Conservation (phyloP, 2,329 filamentous ascomycete genomes). For the Arachnomyces sp. region DNA sequence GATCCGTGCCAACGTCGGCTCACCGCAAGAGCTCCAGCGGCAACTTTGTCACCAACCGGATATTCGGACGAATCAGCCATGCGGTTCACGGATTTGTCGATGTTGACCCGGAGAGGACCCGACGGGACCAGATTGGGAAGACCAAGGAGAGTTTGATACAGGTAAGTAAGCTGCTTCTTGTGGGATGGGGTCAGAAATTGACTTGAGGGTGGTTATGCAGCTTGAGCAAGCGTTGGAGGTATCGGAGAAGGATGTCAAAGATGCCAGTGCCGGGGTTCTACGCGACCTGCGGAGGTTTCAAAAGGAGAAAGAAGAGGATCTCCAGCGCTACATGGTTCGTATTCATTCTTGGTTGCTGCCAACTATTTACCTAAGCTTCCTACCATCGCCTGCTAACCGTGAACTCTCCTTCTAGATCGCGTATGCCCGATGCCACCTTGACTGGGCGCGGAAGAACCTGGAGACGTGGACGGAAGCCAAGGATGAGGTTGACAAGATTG, state of each 20-base stretch:
- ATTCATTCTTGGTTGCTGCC: too few species aligned
- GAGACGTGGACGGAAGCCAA: constrained; percentile 90
- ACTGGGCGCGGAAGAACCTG: constrained; percentile 87
- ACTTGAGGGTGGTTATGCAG: too few species aligned
- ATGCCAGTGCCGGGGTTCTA: constrained; percentile 80
- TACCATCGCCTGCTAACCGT: neutral
- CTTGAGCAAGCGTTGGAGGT: constrained; percentile 85
- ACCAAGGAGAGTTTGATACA: constrained; percentile 75
- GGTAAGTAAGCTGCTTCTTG: constrained; percentile 25
- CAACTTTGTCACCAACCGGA: constrained; percentile 85
- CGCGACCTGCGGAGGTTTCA: constrained; percentile 91
- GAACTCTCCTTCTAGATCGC: constrained; percentile 54
- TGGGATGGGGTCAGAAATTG: too few species aligned
- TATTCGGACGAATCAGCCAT: constrained; percentile 91
- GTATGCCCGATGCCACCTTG: constrained; percentile 84
- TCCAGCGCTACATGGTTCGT: constrained; percentile 90
- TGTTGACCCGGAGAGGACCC: constrained; percentile 85
- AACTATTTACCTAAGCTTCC: too few species aligned
- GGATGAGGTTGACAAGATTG: constrained; percentile 81
- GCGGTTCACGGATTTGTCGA: constrained; percentile 95
- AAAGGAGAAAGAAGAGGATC: constrained; percentile 86
- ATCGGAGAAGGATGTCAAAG: constrained; percentile 83
- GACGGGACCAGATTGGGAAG: constrained; percentile 90
- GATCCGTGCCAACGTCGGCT: constrained; percentile 29
- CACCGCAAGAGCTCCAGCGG: constrained; percentile 78